Percentiles rank a stretch among this genome's conserved stretches.
Evolutionary conservation across 139 green algal genomes (phyloP).

Genomic region (Chlorella sp.): DNA sequence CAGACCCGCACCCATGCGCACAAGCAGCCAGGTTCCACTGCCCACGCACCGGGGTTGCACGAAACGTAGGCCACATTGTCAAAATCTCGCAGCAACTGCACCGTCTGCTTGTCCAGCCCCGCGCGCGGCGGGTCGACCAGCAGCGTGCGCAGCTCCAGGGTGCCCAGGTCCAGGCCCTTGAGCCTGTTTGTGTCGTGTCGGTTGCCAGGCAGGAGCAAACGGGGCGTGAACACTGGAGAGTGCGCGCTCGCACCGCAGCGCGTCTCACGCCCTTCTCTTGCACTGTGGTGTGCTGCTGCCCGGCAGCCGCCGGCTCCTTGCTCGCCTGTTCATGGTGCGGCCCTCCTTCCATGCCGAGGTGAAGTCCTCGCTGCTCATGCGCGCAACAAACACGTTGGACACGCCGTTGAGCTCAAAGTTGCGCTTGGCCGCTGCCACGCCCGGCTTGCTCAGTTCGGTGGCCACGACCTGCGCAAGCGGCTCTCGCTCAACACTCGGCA

Average conservation of each 20-base stretch:
- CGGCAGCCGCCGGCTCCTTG: background rate
- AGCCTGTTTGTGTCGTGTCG: no score
- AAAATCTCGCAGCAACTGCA: conserved; percentile 71
- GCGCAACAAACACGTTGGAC: conserved; percentile 63
- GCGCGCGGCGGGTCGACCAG: conserved; percentile 87
- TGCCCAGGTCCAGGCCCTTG: conserved; percentile 30
- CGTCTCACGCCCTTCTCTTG: background rate
- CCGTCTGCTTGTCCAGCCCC: conserved; percentile 55
- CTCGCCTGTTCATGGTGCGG: conserved; percentile 40
- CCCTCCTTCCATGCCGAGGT: conserved; percentile 63
- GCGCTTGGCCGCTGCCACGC: conserved; percentile 72
- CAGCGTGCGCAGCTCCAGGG: conserved; percentile 66
- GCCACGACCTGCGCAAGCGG: conserved; percentile 69
- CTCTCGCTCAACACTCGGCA: no score
- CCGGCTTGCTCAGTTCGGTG: conserved; percentile 87
- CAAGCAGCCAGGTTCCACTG: background rate
- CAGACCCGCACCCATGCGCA: no score
- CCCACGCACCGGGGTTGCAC: conserved; percentile 81
- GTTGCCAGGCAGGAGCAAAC: no score
- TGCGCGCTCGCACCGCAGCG: background rate
- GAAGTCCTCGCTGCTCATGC: conserved; percentile 88
- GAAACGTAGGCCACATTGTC: conserved; percentile 89
- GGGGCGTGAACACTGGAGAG: no score
- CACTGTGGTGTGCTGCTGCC: background rate
- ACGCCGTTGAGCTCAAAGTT: conserved; percentile 63